Evolutionary conservation across 495 filamentous ascomycete species (phyloP), one percentile per base, ranked within the genome.

Genomic region (Xylaria curta): DNA sequence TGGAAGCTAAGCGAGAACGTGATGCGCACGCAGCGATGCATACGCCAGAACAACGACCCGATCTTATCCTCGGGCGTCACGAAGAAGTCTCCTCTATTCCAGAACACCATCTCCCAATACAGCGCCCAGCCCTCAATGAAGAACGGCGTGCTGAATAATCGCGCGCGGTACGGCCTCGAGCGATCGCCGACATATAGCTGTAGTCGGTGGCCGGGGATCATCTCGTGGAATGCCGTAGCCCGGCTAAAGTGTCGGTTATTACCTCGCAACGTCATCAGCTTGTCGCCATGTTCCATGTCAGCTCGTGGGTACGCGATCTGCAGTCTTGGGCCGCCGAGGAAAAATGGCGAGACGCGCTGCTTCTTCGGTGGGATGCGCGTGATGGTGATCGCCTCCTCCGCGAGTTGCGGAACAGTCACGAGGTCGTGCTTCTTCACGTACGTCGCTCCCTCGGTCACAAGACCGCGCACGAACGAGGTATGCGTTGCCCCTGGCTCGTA

Each of bases 41-140:
- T 85, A n/a, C 86, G 78, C 82, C 82, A 84, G 74, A 87, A 87
- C 31, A 88, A 75, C 71, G 84, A 84, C 4, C 85, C 85, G 47
- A 87, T 81, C 49, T 78, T 79, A 65, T 87, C 81, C 71, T 85
- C 79, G 15, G 85, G 78, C n/a, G 80, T 77, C 17, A 77, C 78
- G 61, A 80, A 76, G 73, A 85, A 84, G 70, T 82, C 80, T 21
- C 77, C 80, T 17, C 76, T 72, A 49, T 80, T 64, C 84, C 78
- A 86, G 60, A 83, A 80, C 62, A 82, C 76, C 78, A 87, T 82
- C 76, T 88, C 86, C 85, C 84, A 87, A 72, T 88, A 88, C 49
- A 87, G 76, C 4, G 84, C 81, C 86, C 85, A 87, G 47, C 86
- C 86, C 77, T 88, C 86, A 28, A 86, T 82, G 78, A 78, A 87